Percentiles rank a stretch among this genome's conserved stretches.
Conservation (phyloP, 1,139 yeast genomes). For the Ogataea hybrid region DNA sequence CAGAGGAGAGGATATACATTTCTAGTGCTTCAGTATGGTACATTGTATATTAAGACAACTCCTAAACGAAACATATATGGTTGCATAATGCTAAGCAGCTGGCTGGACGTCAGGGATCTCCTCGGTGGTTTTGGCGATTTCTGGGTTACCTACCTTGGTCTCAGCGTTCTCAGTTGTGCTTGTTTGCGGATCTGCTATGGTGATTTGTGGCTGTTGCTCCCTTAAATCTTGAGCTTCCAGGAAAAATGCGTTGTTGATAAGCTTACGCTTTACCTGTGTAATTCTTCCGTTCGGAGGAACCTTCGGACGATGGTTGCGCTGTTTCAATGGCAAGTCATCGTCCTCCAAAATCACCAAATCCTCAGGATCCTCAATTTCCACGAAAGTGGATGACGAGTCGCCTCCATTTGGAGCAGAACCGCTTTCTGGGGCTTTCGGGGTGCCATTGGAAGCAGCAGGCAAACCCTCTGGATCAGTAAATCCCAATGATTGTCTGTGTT, state of each 20-base stretch:
- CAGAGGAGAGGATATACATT: constrained; percentile 68
- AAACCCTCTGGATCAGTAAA: constrained; percentile 12
- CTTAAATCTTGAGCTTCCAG: constrained; percentile 31
- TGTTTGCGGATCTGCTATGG: no score
- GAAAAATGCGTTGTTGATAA: constrained; percentile 51
- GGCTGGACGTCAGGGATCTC: no score
- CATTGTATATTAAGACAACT: not conserved
- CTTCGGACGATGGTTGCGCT: constrained; percentile 75
- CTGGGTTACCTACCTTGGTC: no score
- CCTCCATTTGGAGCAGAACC: not conserved
- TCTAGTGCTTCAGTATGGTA: constrained; percentile 16
- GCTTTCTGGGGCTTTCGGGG: not conserved
- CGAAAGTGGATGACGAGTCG: constrained; percentile 20
- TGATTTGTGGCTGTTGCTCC: not conserved
- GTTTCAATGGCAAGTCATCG: constrained; percentile 78
- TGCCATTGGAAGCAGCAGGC: constrained; percentile 4
- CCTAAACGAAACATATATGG: not conserved
- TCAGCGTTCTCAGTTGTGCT: no score
- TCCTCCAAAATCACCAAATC: constrained; percentile 64
- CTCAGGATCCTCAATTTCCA: constrained; percentile 37
- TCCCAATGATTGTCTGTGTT: constrained; percentile 34
- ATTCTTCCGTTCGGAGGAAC: constrained; percentile 95
- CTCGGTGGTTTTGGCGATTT: no score
- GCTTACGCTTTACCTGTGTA: constrained; percentile 62
- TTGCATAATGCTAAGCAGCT: no score